Base-by-base conservation (phyloP, 164 flowering plant genomes). In the Taxillus chinensis region DNA sequence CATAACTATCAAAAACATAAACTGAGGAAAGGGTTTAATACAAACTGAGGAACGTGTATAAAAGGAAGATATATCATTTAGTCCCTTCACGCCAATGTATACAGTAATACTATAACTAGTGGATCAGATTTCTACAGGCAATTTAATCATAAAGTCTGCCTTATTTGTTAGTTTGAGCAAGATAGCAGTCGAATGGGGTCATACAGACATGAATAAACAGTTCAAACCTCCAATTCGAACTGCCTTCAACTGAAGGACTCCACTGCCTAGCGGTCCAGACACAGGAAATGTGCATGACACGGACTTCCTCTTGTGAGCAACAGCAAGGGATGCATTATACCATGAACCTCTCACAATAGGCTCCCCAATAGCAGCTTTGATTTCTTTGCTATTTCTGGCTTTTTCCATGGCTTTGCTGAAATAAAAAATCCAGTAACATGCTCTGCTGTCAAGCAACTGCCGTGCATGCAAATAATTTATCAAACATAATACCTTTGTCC, bases 211-310 rank as follows among this genome's bases (percentile, higher is more conserved):
- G 54, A 8, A 41, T 8, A 17, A 46, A 52, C 56, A 55, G 57
- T 48, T 74, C 75, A 27, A 40, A 90, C 97, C 95, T 83, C 82
- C 86, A 71, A 72, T 74, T 40, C 88, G 86, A 57, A 92, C 78
- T 37, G 96, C 98, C 82, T 83, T 92, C 64, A 90, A 62, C 69
- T 80, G 92, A 64, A 92, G 71, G 61, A 85, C 64, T 62, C 93
- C 96, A 67, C 72, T 76, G 73, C 98, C 98, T 71, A 73, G 88
- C 16, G 98, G 90, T 52, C 98, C 98, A 45, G 83, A 79, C 9
- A 90, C 84, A 27, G 98, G 98, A 82, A 92, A 87, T 49, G 98
- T 73, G 78, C 98, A 92, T 66, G 98, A 89, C 5, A 83, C 92
- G 5, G 96, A 90, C 42, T 79, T 86, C 74, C 93, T 87, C 67